These are phyloP conservation scores for Beauveria australis DNA, from an alignment of 2,329 filamentous ascomycete species.

Conservation along the genomic window DNA sequence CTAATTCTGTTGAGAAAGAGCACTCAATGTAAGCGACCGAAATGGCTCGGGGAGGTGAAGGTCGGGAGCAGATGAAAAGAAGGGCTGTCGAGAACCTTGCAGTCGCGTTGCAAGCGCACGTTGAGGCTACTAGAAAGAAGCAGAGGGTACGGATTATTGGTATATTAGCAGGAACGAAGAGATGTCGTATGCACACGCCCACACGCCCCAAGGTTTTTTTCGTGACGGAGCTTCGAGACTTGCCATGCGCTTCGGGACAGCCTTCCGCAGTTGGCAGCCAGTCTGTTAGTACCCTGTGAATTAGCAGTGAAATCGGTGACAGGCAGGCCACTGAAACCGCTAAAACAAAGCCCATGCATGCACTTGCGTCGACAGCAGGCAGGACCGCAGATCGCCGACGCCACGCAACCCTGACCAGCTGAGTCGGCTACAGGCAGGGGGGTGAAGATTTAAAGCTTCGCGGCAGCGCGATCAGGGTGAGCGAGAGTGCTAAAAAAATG, in stretches of 20 bases:
- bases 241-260: background rate
- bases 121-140: background rate
- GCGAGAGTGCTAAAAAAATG: background rate
- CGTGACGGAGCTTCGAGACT: background rate
- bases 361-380: background rate
- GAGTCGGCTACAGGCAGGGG: background rate
- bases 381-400: constrained; percentile 9
- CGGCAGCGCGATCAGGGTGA: background rate
- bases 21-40: background rate
- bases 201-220: no score
- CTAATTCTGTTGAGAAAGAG: background rate
- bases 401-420: constrained; percentile 13
- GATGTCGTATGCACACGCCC: constrained; percentile 1
- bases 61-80: background rate
- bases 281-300: background rate
- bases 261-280: background rate
- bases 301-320: background rate
- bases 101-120: background rate
- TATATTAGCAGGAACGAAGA: background rate
- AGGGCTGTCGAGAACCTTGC: background rate
- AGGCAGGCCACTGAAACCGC: background rate
- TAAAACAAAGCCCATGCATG: background rate
- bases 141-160: background rate
- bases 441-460: background rate
- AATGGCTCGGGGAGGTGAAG: constrained; percentile 2